These are phyloP conservation scores for Diutina pseudorugosa DNA, from an alignment of 1,139 yeast genomes.

Conservation along the genomic window DNA sequence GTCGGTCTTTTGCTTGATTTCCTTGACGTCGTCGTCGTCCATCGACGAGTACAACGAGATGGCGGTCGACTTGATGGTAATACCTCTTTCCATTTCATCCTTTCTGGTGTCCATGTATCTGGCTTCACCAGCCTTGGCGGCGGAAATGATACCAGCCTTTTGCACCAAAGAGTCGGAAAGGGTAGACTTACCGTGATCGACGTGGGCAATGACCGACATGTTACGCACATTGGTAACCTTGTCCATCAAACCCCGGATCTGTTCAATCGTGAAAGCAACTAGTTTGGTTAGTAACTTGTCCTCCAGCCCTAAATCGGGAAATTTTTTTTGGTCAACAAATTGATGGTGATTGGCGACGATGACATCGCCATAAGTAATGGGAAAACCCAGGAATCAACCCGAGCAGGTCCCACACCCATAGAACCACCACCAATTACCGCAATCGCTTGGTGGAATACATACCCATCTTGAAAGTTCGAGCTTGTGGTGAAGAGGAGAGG, in stretches of 20 bases:
- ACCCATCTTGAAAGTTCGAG: constrained; percentile 4
- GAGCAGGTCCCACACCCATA: background rate
- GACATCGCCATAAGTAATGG: constrained; percentile 19
- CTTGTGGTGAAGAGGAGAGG: background rate
- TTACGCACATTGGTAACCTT: constrained; percentile 98
- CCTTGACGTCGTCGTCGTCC: constrained; percentile 86
- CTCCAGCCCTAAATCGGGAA: too few relatives aligned
- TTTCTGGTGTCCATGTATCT: constrained; percentile 99
- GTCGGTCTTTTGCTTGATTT: constrained; percentile 86
- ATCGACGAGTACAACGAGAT: constrained; percentile 89
- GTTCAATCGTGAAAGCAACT: constrained; percentile 77
- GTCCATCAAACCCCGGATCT: constrained; percentile 99
- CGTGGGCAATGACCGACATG: constrained; percentile 99
- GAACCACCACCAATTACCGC: background rate
- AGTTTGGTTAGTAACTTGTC: constrained; percentile 7
- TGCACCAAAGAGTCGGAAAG: constrained; percentile 98
- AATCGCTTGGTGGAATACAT: background rate
- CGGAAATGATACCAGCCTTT: constrained; percentile 98
- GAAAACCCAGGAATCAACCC: background rate
- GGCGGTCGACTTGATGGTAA: constrained; percentile 97
- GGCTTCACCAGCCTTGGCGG: constrained; percentile 99
- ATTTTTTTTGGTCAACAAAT: too few relatives aligned
- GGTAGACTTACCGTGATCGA: constrained; percentile 99
- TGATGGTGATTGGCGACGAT: too few relatives aligned
- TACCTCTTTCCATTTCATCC: constrained; percentile 99